phyloP scores from a whole-genome alignment of 2,329 filamentous ascomycete genomes.

The Pyricularia grisea region DNA sequence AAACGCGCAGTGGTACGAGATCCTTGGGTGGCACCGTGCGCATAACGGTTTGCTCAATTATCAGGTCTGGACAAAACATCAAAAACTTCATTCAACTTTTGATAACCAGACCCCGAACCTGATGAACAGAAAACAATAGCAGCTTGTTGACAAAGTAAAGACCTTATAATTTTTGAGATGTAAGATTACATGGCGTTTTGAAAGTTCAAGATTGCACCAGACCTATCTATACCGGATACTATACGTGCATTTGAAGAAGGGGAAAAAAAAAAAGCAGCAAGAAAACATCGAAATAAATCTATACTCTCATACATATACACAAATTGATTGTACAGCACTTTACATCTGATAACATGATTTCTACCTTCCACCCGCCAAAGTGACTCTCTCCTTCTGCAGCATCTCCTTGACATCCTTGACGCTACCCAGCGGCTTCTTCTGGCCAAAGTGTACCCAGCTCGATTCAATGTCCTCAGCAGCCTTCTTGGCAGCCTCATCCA shows the following conservation, averaged over 20 bases:
- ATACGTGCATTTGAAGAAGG: background rate
- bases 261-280: background rate
- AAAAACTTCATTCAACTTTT: background rate
- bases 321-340: conserved; percentile 8
- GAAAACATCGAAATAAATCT: background rate
- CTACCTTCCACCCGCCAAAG: conserved; percentile 18
- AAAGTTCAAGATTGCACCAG: background rate
- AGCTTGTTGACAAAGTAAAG: background rate
- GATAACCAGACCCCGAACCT: background rate
- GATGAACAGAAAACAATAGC: background rate
- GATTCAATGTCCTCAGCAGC: conserved; percentile 31
- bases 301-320: conserved; percentile 4
- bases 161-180: background rate
- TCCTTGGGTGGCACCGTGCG: background rate
- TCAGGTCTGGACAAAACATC: background rate
- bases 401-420: conserved; percentile 40
- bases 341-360: conserved; percentile 1
- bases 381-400: conserved; percentile 9
- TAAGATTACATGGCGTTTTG: background rate
- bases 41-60: background rate
- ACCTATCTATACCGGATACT: background rate
- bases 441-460: conserved; percentile 47
- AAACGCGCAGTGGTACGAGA: background rate
- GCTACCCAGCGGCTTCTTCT: conserved; percentile 38
- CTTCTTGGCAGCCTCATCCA: conserved; percentile 38